A percentile compares a stretch with the other conserved stretches of the same genome.
Conservation (phyloP, 305 asterid species). For the Fraxinus ornus region DNA sequence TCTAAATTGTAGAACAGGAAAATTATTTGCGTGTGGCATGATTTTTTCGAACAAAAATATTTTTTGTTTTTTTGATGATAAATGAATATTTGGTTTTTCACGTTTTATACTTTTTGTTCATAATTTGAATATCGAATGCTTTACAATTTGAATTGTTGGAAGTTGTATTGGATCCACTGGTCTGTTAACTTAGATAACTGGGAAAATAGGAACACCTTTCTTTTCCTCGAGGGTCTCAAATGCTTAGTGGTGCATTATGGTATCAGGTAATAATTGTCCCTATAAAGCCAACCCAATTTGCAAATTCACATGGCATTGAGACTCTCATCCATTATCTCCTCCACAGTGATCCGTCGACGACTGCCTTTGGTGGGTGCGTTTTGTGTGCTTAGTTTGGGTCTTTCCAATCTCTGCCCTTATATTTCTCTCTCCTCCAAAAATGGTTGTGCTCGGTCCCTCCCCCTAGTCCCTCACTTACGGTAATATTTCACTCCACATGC, state of each 20-base stretch:
- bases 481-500: constrained; percentile 28
- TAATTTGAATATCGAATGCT: neutral
- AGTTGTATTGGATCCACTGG: constrained; percentile 6
- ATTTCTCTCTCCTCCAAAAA: constrained; percentile 40
- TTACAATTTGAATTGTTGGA: neutral
- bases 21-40: neutral
- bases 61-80: neutral
- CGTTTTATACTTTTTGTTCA: neutral
- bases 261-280: constrained; percentile 43
- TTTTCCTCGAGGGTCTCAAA: constrained; percentile 23
- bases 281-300: constrained; percentile 36
- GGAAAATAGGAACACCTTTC: constrained; percentile 15
- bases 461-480: constrained; percentile 47
- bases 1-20: neutral
- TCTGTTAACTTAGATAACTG: neutral
- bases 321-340: constrained; percentile 60
- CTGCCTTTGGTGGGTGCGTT: constrained; percentile 84
- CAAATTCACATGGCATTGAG: constrained; percentile 65
- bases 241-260: constrained; percentile 35
- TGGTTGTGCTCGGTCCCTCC: constrained; percentile 52
- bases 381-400: constrained; percentile 71
- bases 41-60: neutral
- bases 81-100: neutral
- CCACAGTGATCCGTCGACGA: constrained; percentile 57
- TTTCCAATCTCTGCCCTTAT: constrained; percentile 55